Evolutionary conservation across 208 protist genomes (phyloP), one percentile per base, ranked within the genome.

Genomic region (Jaenimonas drosophilae): DNA sequence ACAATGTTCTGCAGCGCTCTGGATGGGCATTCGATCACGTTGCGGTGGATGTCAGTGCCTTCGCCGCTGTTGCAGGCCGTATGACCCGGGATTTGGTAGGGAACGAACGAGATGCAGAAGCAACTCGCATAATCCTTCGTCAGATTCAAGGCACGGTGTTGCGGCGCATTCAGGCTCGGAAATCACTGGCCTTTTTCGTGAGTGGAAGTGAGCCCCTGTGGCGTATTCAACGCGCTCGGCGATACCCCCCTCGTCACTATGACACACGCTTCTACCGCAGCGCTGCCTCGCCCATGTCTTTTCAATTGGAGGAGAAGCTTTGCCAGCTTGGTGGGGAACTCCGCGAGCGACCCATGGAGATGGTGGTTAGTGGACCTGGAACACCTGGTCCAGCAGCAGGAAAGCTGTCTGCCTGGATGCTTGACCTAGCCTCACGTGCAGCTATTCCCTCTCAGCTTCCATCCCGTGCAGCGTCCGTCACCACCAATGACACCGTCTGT

Each of bases 171-270:
- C 57, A 70, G n/a, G 58, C 70, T 20, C 58, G 63, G 27, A 83
- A 88, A 51, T 71, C 56, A 21, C 62, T 88, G 21, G 67, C 74
- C 11, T 60, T 88, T 31, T 63, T 84, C 29, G 34, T 87, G 45
- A 76, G 87, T 43, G 81, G 81, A 28, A 69, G 52, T 28, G 70
- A 68, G 31, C 76, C 76, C 30, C 76, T 90, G 16, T 90, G 81
- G 81, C 69, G 70, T 53, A 45, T 82, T 3, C 69, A 76, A 32
- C 62, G 70, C 24, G 71, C 59, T 34, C 72, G 81, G 32, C 59
- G 71, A 26, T 76, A 76, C 36, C 74, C 74, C 27, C 68, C 66
- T 4, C 70, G 69, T 17, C 64, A 63, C 16, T 84, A 74, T 57
- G 73, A 83, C 26, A 34, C 56, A 2, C 54, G 60, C 25, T 80